Conservation (phyloP, 2,329 filamentous ascomycete species). For the Aspergillus clavatus region DNA sequence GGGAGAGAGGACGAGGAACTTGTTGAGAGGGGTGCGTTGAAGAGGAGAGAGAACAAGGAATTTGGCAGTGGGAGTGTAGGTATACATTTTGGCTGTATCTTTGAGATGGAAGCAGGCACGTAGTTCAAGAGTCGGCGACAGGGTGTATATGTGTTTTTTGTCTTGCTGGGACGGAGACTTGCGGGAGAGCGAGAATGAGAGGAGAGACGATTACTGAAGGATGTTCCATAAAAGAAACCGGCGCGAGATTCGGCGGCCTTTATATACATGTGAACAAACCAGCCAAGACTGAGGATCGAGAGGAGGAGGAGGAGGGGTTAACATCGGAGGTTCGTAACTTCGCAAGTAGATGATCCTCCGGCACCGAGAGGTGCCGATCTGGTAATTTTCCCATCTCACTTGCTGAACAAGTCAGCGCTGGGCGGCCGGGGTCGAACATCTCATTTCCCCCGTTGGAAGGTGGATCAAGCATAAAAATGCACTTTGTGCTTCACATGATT, state of each 20-base stretch:
- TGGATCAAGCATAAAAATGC: constrained; percentile 8
- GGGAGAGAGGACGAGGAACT: constrained; percentile 30
- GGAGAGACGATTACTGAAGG: constrained; percentile 1
- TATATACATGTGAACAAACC: constrained; percentile 23
- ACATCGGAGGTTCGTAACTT: constrained; percentile 15
- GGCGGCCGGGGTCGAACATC: neutral
- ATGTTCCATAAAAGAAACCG: constrained; percentile 1
- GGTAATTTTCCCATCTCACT: constrained; percentile 16
- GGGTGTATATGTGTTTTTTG: neutral
- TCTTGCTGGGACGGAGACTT: constrained; percentile 5
- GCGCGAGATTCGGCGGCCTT: constrained; percentile 18
- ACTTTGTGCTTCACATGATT: constrained; percentile 26
- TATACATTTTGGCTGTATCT: constrained; percentile 24
- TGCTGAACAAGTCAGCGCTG: constrained; percentile 15
- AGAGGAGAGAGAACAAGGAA: constrained; percentile 29
- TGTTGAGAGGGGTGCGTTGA: constrained; percentile 22
- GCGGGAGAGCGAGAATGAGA: neutral
- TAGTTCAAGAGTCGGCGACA: constrained; percentile 5
- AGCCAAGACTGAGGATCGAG: constrained; percentile 17
- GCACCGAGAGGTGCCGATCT: constrained; percentile 25
- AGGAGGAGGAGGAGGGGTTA: constrained; percentile 28
- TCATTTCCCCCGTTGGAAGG: constrained; percentile 4
- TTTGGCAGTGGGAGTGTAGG: constrained; percentile 25
- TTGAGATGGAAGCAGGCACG: neutral
- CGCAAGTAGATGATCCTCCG: no score